Conservation (phyloP, 495 filamentous ascomycete species). For the Penicillium antarcticum region DNA sequence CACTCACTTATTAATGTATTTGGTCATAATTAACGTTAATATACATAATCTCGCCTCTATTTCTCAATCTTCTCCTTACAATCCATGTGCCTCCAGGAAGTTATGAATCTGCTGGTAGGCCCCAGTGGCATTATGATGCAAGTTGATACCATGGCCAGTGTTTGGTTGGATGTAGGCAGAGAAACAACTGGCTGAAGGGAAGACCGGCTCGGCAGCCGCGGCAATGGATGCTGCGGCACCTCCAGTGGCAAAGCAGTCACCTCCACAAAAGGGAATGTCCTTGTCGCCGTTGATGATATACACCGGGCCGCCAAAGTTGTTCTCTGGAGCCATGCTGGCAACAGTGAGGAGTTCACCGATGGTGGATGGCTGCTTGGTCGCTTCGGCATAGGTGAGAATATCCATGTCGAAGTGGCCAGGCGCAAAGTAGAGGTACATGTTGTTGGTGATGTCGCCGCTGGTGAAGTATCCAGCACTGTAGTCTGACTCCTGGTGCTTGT, state of each 20-base stretch:
- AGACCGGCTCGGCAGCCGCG: constrained; percentile 26
- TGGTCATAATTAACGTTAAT: too few species aligned
- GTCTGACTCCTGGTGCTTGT: constrained; percentile 37
- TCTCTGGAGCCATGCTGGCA: constrained; percentile 15
- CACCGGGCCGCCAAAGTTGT: constrained; percentile 45
- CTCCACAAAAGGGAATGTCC: constrained; percentile 52
- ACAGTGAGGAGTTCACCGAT: constrained; percentile 49
- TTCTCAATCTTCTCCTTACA: neutral
- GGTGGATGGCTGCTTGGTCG: constrained; percentile 47
- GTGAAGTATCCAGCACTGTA: constrained; percentile 45
- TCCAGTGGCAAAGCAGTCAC: constrained; percentile 44
- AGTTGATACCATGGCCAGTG: constrained; percentile 50
- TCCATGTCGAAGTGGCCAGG: constrained; percentile 44
- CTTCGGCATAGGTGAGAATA: constrained; percentile 37
- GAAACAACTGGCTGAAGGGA: constrained; percentile 43
- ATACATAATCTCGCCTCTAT: too few species aligned
- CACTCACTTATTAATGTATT: too few species aligned
- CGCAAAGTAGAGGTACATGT: constrained; percentile 44
- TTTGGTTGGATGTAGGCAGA: constrained; percentile 43
- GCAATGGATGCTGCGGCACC: constrained; percentile 35
- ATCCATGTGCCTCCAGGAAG: constrained; percentile 4
- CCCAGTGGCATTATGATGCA: constrained; percentile 46
- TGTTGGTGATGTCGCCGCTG: constrained; percentile 29
- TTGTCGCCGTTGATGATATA: constrained; percentile 44
- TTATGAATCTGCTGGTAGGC: constrained; percentile 29